A percentile compares a stretch with the other conserved stretches of the same genome.
Conservation (phyloP, 169 alveolate species). For the Plasmodium malariae region DNA sequence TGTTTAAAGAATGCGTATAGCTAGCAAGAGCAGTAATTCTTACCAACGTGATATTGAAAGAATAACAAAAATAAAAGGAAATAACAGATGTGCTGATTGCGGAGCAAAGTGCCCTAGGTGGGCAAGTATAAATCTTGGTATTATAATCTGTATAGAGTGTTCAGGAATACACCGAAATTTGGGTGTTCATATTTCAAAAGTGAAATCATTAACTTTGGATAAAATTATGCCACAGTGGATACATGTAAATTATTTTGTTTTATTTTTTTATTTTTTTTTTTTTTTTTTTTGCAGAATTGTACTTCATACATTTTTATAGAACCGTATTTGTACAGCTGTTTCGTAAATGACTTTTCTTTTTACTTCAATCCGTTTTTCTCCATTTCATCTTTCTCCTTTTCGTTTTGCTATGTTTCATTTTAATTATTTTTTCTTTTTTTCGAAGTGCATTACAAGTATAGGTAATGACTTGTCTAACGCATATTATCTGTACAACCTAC, state of each 20-base stretch:
- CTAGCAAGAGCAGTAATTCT: constrained; percentile 18
- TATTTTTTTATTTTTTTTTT: not conserved
- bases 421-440: not conserved
- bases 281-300: constrained; percentile 6
- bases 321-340: too few species aligned
- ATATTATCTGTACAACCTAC: constrained; percentile 80
- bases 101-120: constrained; percentile 95
- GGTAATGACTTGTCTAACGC: constrained; percentile 81
- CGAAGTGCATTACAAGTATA: constrained; percentile 52
- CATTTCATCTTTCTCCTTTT: not conserved
- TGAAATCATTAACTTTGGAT: constrained; percentile 95
- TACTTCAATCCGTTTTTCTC: not conserved
- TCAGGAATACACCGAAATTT: constrained; percentile 97
- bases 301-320: too few species aligned
- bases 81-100: constrained; percentile 97
- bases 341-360: not conserved
- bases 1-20: constrained; percentile 36
- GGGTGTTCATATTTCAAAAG: constrained; percentile 95
- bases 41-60: constrained; percentile 77
- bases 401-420: not conserved
- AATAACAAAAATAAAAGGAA: constrained; percentile 87
- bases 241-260: constrained; percentile 68
- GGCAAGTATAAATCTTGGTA: constrained; percentile 97
- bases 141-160: constrained; percentile 95
- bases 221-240: constrained; percentile 91